Evolutionary conservation across 2,329 filamentous ascomycete species (phyloP), one percentile per base, ranked within the genome.

Genomic region (Fusarium nygamai): DNA sequence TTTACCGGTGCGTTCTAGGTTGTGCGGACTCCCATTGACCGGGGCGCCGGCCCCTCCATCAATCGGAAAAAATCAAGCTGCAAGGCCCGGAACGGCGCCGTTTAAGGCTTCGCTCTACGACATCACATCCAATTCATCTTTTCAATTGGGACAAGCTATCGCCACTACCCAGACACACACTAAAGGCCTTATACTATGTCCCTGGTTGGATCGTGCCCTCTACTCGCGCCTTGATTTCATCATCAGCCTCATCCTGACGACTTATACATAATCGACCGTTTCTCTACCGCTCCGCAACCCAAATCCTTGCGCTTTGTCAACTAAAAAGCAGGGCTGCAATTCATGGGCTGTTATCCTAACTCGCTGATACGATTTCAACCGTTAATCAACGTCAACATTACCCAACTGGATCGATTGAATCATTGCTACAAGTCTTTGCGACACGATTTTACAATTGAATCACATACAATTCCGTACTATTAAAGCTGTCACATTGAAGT

Each of bases 21-120:
- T 65, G 22, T 44, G 43, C n/a, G n/a, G n/a, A n/a, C n/a, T n/a
- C n/a, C 72, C 69, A 67, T 53, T 31, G 44, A 73, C 73, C 62
- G 47, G 72, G 73, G 69, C 65, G 33, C 34, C 59, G 60, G 73
- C 69, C 69, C 69, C 72, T 75, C 73, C 56, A 69, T 73, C 66
- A 69, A 36, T 61, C 69, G 62, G 62, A 73, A 73, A 64, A 62
- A 71, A 63, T 43, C 43, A 70, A 72, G 63, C 57, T 67, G 56
- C n/a, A 66, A 56, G 48, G 53, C 58, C 62, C 66, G 60, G 60
- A 60, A 70, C 65, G 56, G 60, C 44, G 36, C 67, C 67, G 53
- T 29, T 54, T 62, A 60, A 69, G 63, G 67, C 67, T 72, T 57
- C 46, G 56, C 53, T 70, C 53, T 64, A 43, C 72, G 64, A 64